These are phyloP conservation scores for Gossypium trilobum DNA, from an alignment of 441 rosid genomes.

Conservation along the genomic window DNA sequence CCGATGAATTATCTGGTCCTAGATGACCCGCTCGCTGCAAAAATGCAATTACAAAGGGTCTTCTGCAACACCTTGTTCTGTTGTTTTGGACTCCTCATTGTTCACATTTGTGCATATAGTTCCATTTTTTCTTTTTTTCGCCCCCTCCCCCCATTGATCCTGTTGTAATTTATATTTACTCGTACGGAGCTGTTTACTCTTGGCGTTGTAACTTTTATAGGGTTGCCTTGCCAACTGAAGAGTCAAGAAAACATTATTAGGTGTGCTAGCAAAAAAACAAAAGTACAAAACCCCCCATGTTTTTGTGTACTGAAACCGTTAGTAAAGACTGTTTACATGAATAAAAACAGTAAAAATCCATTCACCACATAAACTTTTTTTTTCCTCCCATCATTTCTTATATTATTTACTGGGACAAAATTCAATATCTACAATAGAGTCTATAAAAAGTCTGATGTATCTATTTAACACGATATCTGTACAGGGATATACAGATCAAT, in stretches of 20 bases:
- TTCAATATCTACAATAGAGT: not conserved
- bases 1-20: slow-evolving; percentile 59
- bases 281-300: not conserved
- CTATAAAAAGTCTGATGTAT: not conserved
- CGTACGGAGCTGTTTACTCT: not conserved
- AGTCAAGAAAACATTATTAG: not conserved
- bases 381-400: not conserved
- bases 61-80: not conserved
- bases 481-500: too few relatives aligned
- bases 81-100: not conserved
- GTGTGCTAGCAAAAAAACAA: not conserved
- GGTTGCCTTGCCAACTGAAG: not conserved
- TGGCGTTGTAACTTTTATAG: not conserved
- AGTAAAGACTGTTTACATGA: not conserved
- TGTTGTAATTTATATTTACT: not conserved
- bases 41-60: not conserved
- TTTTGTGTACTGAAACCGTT: not conserved
- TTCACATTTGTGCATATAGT: slow-evolving; percentile 5
- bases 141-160: not conserved
- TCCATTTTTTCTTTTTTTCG: not conserved
- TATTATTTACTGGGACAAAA: not conserved
- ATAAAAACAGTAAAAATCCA: not conserved
- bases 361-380: not conserved
- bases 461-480: not conserved
- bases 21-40: slow-evolving; percentile 31